phyloP scores from a whole-genome alignment of 805 yeast species.

The Lipomyces starkeyi region DNA sequence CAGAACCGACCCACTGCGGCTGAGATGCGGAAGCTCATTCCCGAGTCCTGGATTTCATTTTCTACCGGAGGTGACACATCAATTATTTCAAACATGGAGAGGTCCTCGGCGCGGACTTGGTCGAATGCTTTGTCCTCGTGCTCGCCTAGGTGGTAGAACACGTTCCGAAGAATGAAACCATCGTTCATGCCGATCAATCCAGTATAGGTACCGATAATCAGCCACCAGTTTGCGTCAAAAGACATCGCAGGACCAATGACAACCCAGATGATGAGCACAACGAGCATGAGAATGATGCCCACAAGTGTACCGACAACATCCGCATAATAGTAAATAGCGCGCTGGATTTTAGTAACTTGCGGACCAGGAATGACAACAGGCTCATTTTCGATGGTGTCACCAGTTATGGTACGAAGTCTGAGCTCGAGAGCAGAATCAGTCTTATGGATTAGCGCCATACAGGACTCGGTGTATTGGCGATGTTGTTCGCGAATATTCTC shows the following conservation, averaged over 20 bases:
- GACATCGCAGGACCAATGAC: conserved; percentile 48
- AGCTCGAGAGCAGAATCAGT: conserved; percentile 13
- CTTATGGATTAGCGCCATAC: background rate
- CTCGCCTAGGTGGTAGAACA: conserved; percentile 44
- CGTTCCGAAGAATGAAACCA: conserved; percentile 52
- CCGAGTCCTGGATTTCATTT: no score
- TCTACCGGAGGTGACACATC: conserved; percentile 4
- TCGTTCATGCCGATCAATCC: conserved; percentile 54
- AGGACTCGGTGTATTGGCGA: conserved; percentile 42
- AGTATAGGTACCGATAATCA: conserved; percentile 55
- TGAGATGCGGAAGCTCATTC: no score
- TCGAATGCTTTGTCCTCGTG: conserved; percentile 41
- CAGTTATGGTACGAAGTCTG: conserved; percentile 13
- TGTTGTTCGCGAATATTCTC: conserved; percentile 52
- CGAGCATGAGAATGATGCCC: conserved; percentile 48
- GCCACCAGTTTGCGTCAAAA: conserved; percentile 54
- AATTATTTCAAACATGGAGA: conserved; percentile 43
- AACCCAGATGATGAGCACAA: conserved; percentile 50
- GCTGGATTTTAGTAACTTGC: conserved; percentile 39
- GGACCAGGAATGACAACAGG: conserved; percentile 41
- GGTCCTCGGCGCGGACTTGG: conserved; percentile 46
- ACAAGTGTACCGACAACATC: conserved; percentile 53
- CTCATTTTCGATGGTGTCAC: conserved; percentile 10
- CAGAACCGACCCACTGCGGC: no score
- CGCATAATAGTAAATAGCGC: conserved; percentile 50